Conservation (phyloP, 164 flowering plant genomes). For the Vitis rupestris region DNA sequence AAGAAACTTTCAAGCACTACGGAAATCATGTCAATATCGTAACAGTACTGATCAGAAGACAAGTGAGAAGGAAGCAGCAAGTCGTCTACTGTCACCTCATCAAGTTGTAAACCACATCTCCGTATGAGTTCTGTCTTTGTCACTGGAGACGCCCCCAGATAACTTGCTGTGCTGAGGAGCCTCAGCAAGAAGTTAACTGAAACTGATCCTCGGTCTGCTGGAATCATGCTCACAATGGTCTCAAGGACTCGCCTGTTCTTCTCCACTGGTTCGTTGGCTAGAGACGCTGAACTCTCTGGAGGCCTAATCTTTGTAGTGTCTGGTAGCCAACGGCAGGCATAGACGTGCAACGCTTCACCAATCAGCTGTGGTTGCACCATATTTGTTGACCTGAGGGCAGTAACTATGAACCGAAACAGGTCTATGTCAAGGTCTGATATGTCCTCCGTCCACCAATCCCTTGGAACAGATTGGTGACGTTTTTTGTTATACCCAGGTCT, state of each 20-base stretch:
- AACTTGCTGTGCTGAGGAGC: conserved; percentile 55
- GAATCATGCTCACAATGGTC: conserved; percentile 70
- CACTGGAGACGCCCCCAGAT: conserved; percentile 47
- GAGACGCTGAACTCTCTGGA: conserved; percentile 33
- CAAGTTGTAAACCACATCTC: conserved; percentile 55
- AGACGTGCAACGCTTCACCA: conserved; percentile 92
- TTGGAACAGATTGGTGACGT: conserved; percentile 60
- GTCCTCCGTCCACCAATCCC: conserved; percentile 98
- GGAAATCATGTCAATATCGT: conserved; percentile 58
- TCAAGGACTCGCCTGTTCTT: conserved; percentile 52
- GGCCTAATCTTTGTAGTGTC: conserved; percentile 27
- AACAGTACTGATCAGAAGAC: conserved; percentile 28
- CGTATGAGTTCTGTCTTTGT: conserved; percentile 67
- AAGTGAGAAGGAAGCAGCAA: conserved; percentile 45
- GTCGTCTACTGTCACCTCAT: conserved; percentile 64
- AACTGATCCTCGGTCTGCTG: conserved; percentile 63
- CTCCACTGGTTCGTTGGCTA: conserved; percentile 23
- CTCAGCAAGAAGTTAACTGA: conserved; percentile 69
- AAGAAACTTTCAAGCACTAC: conserved; percentile 55
- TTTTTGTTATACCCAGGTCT: conserved; percentile 69
- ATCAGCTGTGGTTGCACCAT: conserved; percentile 66
- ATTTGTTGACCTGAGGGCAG: conserved; percentile 46
- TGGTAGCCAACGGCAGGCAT: conserved; percentile 73
- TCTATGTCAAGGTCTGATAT: conserved; percentile 68
- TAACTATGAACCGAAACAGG: conserved; percentile 56